A percentile compares a stretch with the other conserved stretches of the same genome.
These are phyloP conservation scores for Apium graveolens DNA, from an alignment of 129 eudicot species.

Conservation along the genomic window DNA sequence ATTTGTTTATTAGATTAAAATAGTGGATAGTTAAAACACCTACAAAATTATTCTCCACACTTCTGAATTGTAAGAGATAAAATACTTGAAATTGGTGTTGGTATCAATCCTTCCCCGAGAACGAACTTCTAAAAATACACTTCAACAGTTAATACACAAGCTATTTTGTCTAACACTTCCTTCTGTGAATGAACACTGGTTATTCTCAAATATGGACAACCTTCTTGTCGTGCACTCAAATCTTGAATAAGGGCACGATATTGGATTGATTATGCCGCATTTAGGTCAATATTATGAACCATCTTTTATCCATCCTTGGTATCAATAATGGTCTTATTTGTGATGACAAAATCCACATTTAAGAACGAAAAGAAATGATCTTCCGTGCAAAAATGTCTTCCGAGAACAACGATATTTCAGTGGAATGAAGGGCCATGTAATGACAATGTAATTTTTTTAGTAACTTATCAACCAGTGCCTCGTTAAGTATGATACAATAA, in stretches of 20 bases:
- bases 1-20: no score
- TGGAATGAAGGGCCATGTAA: constrained; percentile 67
- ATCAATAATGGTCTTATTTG: constrained; percentile 78
- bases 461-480: constrained; percentile 76
- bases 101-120: no score
- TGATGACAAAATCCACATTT: constrained; percentile 70
- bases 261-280: constrained; percentile 74
- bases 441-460: constrained; percentile 89
- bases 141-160: constrained; percentile 60
- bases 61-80: no score
- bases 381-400: constrained; percentile 61
- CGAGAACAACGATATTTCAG: constrained; percentile 35
- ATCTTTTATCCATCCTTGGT: constrained; percentile 98
- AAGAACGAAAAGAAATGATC: constrained; percentile 71
- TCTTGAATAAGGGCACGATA: constrained; percentile 88
- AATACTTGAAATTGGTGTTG: no score
- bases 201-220: constrained; percentile 88
- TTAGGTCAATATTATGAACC: constrained; percentile 84
- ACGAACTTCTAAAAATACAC: no score
- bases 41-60: no score
- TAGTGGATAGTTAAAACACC: no score
- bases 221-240: constrained; percentile 92
- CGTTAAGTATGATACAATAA: constrained; percentile 87
- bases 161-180: constrained; percentile 87
- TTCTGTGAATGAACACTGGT: constrained; percentile 84